These are phyloP conservation scores for Asclepias syriaca DNA, from an alignment of 257 asterid species.

Conservation along the genomic window DNA sequence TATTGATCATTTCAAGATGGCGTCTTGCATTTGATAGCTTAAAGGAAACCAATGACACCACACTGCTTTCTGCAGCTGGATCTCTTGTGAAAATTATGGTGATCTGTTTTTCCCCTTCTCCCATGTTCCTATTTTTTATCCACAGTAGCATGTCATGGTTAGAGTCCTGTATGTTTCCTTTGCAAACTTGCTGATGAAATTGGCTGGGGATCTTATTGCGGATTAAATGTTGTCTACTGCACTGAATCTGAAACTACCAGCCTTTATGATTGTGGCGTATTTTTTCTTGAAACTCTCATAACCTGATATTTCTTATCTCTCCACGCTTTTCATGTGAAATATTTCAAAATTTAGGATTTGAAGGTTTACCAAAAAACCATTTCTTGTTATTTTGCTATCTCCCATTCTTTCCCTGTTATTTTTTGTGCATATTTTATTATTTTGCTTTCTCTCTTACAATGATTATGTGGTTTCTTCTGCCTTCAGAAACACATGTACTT, in stretches of 20 bases:
- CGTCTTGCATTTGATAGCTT: constrained; percentile 67
- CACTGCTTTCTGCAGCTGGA: constrained; percentile 87
- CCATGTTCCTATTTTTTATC: background rate
- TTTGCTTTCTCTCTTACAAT: background rate
- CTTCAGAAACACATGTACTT: background rate
- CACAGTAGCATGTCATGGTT: background rate
- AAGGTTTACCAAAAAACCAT: background rate
- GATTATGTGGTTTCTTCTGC: background rate
- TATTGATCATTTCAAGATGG: constrained; percentile 77
- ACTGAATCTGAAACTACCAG: background rate
- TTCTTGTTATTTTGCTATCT: background rate
- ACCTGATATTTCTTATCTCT: background rate
- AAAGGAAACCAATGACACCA: constrained; percentile 78
- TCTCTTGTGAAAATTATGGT: constrained; percentile 87
- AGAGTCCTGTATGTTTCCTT: constrained; percentile 1
- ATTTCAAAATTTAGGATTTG: background rate
- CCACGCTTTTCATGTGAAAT: background rate
- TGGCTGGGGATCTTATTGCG: background rate
- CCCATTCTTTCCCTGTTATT: background rate
- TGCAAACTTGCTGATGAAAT: background rate
- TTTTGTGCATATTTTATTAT: background rate
- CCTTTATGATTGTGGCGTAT: background rate
- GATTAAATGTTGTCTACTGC: background rate
- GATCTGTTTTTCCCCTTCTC: constrained; percentile 25
- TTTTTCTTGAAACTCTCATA: background rate